Evolutionary conservation across 352 stramenopile genomes (phyloP), one percentile per base, ranked within the genome.

Genomic region (Pythium dissimile): DNA sequence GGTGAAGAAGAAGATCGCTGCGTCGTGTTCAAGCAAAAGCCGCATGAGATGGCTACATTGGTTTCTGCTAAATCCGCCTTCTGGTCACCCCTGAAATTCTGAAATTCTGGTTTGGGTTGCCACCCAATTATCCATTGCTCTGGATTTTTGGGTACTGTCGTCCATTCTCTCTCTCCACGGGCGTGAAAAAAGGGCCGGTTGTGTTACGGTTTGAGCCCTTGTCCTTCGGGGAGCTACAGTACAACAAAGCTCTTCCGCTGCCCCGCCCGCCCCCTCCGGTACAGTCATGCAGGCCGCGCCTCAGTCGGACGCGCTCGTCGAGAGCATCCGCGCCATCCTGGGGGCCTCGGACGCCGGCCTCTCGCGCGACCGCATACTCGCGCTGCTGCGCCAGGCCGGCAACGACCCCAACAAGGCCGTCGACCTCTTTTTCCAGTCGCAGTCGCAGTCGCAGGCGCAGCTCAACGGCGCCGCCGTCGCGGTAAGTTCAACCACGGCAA

Each of bases 391-490:
- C 3, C 55, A 84, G 55, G 80, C 80, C 10, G 67, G 56, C 23
- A 84, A 88, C 57, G 79, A 93, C 59, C 80, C 83, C 15, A 89
- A 93, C 70, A 93, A 93, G 63, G 83, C 80, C 3, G 79, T 93
- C 39, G 80, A 93, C 41, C 50, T 91, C 46, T 91, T 76, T 59
- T 93, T 91, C 69, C 83, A 91, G 62, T 66, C 67, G 5, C 77
- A 86, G 4, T 68, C n/a, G n/a, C n/a, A n/a, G n/a, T n/a, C n/a
- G n/a, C n/a, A n/a, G n/a, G n/a, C n/a, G n/a, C n/a, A 85, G 54
- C 64, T 47, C 35, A 76, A 74, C 39, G 74, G 72, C 57, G 64
- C 63, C 73, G 85, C 42, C 3, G 11, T 18, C 3, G 39, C 39
- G n/a, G 11, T n/a, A n/a, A 21, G 12, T 6, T 20, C 35, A 4